phyloP scores from a whole-genome alignment of 495 filamentous ascomycete species.

The Physcia stellaris region DNA sequence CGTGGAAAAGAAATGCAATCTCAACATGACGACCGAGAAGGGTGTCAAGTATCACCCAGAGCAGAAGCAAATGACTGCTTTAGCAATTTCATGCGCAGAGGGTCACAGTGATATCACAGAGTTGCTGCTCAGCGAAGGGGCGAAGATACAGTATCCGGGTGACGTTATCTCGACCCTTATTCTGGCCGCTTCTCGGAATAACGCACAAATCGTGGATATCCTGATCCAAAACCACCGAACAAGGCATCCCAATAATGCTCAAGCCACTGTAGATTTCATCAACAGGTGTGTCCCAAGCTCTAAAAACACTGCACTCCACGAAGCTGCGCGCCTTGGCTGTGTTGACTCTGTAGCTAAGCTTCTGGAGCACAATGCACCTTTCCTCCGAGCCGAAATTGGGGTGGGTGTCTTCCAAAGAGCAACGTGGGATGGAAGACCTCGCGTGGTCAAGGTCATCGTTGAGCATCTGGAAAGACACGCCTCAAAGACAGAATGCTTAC shows the following conservation, averaged over 20 bases:
- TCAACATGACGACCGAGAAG: constrained; percentile 1
- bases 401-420: constrained; percentile 1
- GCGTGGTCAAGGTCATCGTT: constrained; percentile 1
- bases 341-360: background rate
- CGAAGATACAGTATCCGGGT: constrained; percentile 1
- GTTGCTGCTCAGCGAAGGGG: background rate
- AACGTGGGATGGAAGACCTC: constrained; percentile 1
- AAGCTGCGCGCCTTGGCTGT: background rate
- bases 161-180: background rate
- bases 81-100: constrained; percentile 2
- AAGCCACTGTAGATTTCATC: constrained; percentile 1
- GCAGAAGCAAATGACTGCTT: constrained; percentile 1
- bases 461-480: background rate
- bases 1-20: constrained; percentile 1
- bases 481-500: background rate
- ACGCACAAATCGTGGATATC: background rate
- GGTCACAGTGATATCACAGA: background rate
- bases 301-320: background rate
- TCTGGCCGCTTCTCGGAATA: background rate
- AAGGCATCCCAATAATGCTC: background rate
- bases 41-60: constrained; percentile 1
- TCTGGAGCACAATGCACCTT: background rate
- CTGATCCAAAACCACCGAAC: constrained; percentile 1
- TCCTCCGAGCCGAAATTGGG: background rate
- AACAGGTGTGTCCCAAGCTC: background rate